Evolutionary conservation across 345 rosid species (phyloP), one percentile per base, ranked within the genome.

Genomic region (Sisymbrium altissimum): DNA sequence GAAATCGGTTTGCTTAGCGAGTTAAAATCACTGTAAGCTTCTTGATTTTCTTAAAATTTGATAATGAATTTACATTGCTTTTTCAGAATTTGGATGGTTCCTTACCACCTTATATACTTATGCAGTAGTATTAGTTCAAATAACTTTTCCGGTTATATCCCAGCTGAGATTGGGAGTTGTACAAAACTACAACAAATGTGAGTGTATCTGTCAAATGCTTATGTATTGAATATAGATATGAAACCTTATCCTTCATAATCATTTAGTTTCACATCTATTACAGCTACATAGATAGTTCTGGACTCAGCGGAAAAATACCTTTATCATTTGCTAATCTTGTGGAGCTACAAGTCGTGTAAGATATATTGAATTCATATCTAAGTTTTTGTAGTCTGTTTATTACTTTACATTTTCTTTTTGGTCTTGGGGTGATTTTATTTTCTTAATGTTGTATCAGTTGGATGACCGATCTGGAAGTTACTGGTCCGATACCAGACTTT

Each of bases 141-240:
- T 79, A 86, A 88, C 72, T 89, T 89, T 73, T 81, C 87, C 3
- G 96, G 98, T 68, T 33, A 84, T 64, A 78, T 92, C 39, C 97
- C 92, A 12, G 52, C 75, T n/a, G 86, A 81, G 82, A 85, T 92
- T 68, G 93, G 93, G 10, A 85, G 61, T 38, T 84, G 86, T 38
- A 63, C 66, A 14, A 83, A 75, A 45, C 77, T 92, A 60, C 50
- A 79, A 38, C 35, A 85, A 65, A 32, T 92, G 96, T 91, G 81
- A 85, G 91, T 82, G 54, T 15, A 7, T 32, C 39, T 68, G 19
- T 61, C 64, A 33, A 3, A 17, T 36, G 5, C 21, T 32, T 25
- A 43, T 56, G 18, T 55, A 35, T 40, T 1, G 11, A 4, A 1
- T 30, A 9, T 21, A n/a, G n/a, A 66, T 49, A 50, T 50, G 29